Evolutionary conservation across 192 early-diverging fungal species (phyloP).

Genomic region (Entomortierella chlamydospora): DNA sequence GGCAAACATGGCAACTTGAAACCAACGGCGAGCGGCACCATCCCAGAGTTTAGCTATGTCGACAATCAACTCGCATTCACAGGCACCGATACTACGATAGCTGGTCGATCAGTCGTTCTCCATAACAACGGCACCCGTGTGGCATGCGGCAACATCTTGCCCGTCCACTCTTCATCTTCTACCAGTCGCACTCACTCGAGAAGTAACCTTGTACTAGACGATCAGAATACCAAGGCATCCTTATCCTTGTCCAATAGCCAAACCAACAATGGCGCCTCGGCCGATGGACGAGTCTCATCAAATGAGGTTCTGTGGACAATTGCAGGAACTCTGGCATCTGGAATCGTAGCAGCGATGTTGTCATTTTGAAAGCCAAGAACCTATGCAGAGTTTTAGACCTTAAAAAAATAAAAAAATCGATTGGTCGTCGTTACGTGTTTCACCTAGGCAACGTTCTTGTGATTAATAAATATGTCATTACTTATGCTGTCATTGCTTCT

Average conservation of each 20-base stretch:
- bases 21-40: background rate
- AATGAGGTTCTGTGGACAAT: background rate
- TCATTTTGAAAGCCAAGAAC: background rate
- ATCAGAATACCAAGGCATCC: background rate
- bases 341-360: background rate
- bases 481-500: no score
- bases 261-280: background rate
- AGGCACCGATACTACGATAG: constrained; percentile 16
- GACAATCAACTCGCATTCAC: constrained; percentile 13
- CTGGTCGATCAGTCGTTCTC: constrained; percentile 35
- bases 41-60: constrained; percentile 6
- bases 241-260: background rate
- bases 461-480: no score
- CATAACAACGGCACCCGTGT: constrained; percentile 43
- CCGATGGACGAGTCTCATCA: background rate
- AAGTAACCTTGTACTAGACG: background rate
- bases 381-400: no score
- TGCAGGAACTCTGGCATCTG: background rate
- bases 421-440: no score
- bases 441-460: no score
- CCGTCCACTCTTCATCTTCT: background rate
- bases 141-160: constrained; percentile 32
- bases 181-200: background rate
- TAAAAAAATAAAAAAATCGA: no score
- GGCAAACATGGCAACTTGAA: constrained; percentile 37